phyloP scores from a whole-genome alignment of 164 flowering plant species.

The Warburgia ugandensis region DNA sequence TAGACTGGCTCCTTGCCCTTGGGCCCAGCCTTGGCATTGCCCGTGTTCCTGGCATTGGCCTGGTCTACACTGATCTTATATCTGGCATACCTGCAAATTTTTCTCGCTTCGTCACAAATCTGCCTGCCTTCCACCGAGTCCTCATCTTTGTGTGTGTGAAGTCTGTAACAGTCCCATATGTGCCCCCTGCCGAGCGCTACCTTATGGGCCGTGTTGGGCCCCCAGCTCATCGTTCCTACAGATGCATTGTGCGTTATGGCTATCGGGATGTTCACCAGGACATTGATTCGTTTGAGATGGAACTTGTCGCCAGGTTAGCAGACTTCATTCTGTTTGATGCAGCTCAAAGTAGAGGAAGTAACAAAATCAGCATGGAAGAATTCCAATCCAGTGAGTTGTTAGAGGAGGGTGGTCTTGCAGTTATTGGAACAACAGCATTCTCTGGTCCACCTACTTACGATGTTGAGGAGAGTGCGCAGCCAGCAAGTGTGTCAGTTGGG shows the following conservation, averaged over 20 bases:
- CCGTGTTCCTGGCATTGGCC: constrained; percentile 83
- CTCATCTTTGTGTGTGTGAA: constrained; percentile 79
- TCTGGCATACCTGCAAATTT: constrained; percentile 92
- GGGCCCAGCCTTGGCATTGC: constrained; percentile 89
- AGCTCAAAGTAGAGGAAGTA: constrained; percentile 12
- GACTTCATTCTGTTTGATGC: constrained; percentile 65
- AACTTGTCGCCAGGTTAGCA: constrained; percentile 52
- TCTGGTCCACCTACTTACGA: constrained; percentile 34
- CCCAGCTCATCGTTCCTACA: constrained; percentile 61
- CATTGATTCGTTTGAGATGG: constrained; percentile 71
- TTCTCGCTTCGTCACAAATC: constrained; percentile 89
- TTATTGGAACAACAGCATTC: constrained; percentile 51
- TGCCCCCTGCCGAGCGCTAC: constrained; percentile 70
- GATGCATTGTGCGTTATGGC: constrained; percentile 89
- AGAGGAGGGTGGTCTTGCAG: constrained; percentile 47
- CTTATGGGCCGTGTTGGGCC: constrained; percentile 92
- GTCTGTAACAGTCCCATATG: constrained; percentile 75
- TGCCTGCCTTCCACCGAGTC: constrained; percentile 85
- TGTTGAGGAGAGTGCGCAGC: constrained; percentile 45
- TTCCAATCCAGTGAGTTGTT: constrained; percentile 24
- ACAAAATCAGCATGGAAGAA: constrained; percentile 24
- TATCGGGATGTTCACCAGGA: constrained; percentile 92
- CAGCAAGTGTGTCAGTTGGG: constrained; percentile 57
- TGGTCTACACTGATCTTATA: constrained; percentile 74
- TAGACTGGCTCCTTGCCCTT: constrained; percentile 86